A percentile compares a stretch with the other conserved stretches of the same genome.
phyloP scores from a whole-genome alignment of 1,284 basidiomycete genomes.

The Moniliophthora roreri region DNA sequence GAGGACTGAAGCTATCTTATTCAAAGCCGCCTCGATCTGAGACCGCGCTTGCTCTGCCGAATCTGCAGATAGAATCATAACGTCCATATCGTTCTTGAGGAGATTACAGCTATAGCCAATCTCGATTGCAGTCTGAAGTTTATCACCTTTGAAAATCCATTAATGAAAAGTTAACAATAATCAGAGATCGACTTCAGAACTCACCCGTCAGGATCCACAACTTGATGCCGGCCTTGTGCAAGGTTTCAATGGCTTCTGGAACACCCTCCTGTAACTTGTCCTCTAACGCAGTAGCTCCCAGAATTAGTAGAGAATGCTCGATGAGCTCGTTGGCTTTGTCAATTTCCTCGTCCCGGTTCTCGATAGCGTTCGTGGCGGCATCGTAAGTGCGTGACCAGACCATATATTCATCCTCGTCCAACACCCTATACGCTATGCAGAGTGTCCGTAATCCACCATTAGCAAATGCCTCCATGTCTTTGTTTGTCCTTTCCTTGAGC shows the following conservation, averaged over 20 bases:
- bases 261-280: constrained; percentile 98
- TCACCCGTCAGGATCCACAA: constrained; percentile 90
- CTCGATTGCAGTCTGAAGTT: constrained; percentile 97
- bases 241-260: constrained; percentile 90
- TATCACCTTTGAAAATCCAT: constrained; percentile 65
- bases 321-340: constrained; percentile 86
- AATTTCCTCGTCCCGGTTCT: constrained; percentile 87
- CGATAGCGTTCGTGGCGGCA: constrained; percentile 71
- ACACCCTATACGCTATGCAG: constrained; percentile 82
- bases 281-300: constrained; percentile 95
- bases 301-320: constrained; percentile 79
- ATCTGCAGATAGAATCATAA: constrained; percentile 95
- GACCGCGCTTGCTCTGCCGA: constrained; percentile 71
- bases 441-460: constrained; percentile 92
- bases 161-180: not conserved
- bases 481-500: constrained; percentile 77
- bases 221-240: constrained; percentile 95
- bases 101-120: constrained; percentile 93
- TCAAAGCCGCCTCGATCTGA: constrained; percentile 91
- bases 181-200: constrained; percentile 20
- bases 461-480: constrained; percentile 92
- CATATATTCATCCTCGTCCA: constrained; percentile 84
- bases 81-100: constrained; percentile 88
- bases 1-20: constrained; percentile 87
- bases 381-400: constrained; percentile 85